Base-by-base conservation (phyloP, 1,284 basidiomycete genomes). In the Paramarasmius palmivorus region DNA sequence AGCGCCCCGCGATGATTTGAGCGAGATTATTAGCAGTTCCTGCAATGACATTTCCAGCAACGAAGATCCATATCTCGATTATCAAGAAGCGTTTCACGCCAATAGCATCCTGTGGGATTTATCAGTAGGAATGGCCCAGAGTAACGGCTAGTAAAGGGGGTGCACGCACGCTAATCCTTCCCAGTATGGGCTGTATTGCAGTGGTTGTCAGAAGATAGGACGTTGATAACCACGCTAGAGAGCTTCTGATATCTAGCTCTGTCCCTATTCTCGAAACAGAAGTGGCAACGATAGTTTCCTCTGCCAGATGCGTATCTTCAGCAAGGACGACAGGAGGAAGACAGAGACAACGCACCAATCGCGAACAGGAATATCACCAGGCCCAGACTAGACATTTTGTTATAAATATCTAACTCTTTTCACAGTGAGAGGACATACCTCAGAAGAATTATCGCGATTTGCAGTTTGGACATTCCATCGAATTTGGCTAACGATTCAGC, bases 31-130 rank as follows among this genome's bases (percentile, higher is more conserved):
- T 68, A 10, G 73, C 70, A 2, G 72, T 66, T 17, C 73, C 76
- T 35, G 73, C 73, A 19, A 78, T 62, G 17, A 70, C 66, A 34
- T 71, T 73, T 0, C 76, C 75, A n/a, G 74, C 35, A 20, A 73
- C 65, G 59, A 77, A 77, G 12, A 76, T 48, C 68, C 68, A 69
- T 6, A 69, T 49, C 34, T 62, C 65, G 38, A 59, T 56, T 23
- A 69, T 56, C 12, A 69, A 61, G 49, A 69, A 54, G 20, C 59
- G 56, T 48, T 66, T 68, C 14, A 61, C 61, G 9, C 67, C 68
- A 6, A 69, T 55, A 1, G 64, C 64, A 52, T 71, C 69, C 68
- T 70, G 26, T n/a, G 17, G 51, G 19, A 22, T 26, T 32, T 35
- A 10, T 44, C 10, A 9, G 14, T 14, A 10, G 20, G 15, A 37